These are phyloP conservation scores for Cryptococcus sp. DNA, from an alignment of 1,284 basidiomycete genomes.

Conservation along the genomic window DNA sequence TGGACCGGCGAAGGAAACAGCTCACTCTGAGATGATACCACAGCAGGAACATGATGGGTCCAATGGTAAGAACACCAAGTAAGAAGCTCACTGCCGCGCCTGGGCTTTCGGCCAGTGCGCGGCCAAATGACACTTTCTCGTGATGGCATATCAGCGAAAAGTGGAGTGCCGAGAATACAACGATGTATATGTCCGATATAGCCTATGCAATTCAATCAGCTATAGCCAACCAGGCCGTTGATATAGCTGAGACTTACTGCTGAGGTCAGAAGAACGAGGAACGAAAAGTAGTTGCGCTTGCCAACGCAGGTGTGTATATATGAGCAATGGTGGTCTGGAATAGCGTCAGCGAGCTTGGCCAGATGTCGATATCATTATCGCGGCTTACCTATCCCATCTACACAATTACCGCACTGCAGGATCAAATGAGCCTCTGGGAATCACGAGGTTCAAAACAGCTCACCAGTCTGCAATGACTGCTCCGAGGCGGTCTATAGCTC, in stretches of 20 bases:
- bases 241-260: constrained; percentile 61
- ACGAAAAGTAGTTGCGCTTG: constrained; percentile 85
- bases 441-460: constrained; percentile 26
- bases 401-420: constrained; percentile 84
- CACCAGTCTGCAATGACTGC: constrained; percentile 90
- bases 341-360: constrained; percentile 33
- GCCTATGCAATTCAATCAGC: constrained; percentile 57
- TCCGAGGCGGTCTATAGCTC: constrained; percentile 84
- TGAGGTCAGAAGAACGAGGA: constrained; percentile 74
- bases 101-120: constrained; percentile 63
- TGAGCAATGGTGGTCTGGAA: constrained; percentile 80
- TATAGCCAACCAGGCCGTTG: background rate
- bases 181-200: constrained; percentile 69
- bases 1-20: constrained; percentile 12
- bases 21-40: constrained; percentile 81
- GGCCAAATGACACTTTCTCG: constrained; percentile 60
- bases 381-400: constrained; percentile 63
- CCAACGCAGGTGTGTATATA: constrained; percentile 95
- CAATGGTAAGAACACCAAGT: constrained; percentile 69
- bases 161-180: constrained; percentile 79
- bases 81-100: constrained; percentile 78
- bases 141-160: constrained; percentile 66
- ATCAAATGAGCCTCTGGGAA: background rate
- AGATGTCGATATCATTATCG: background rate
- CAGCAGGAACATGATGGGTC: constrained; percentile 75